These are phyloP conservation scores for Saccharomyces hybrid DNA, from an alignment of 1,139 yeast species.

Conservation along the genomic window DNA sequence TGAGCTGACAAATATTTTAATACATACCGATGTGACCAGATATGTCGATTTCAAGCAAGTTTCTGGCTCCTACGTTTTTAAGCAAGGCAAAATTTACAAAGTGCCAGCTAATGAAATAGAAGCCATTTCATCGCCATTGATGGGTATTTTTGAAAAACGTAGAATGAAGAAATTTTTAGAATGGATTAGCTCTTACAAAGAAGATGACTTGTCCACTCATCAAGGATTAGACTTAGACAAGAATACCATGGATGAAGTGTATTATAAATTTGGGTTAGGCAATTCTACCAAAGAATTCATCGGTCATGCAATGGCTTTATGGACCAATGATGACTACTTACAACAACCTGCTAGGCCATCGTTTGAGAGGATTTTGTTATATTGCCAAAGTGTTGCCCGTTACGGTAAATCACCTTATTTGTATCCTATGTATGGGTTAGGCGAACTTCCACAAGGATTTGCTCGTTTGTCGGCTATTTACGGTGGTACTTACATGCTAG, in stretches of 20 bases:
- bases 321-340: slow-evolving; percentile 88
- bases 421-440: slow-evolving; percentile 93
- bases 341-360: slow-evolving; percentile 89
- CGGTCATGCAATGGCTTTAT: slow-evolving; percentile 98
- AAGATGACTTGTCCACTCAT: slow-evolving; percentile 72
- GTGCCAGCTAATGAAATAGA: slow-evolving; percentile 90
- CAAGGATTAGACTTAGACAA: slow-evolving; percentile 79
- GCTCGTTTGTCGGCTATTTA: slow-evolving; percentile 95
- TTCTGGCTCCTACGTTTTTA: slow-evolving; percentile 86
- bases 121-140: slow-evolving; percentile 83
- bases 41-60: slow-evolving; percentile 95
- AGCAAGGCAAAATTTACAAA: slow-evolving; percentile 84
- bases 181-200: slow-evolving; percentile 76
- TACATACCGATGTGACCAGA: slow-evolving; percentile 91
- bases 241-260: slow-evolving; percentile 89
- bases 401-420: slow-evolving; percentile 96
- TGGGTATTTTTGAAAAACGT: slow-evolving; percentile 95
- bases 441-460: slow-evolving; percentile 97
- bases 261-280: slow-evolving; percentile 83
- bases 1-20: slow-evolving; percentile 88
- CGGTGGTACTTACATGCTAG: slow-evolving; percentile 98
- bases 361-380: slow-evolving; percentile 74
- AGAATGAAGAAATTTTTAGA: slow-evolving; percentile 89
- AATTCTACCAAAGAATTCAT: slow-evolving; percentile 91
- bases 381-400: slow-evolving; percentile 85